A percentile compares a stretch with the other conserved stretches of the same genome.
Conservation (phyloP, 2,329 filamentous ascomycete species). For the Fonsecaea pedrosoi region DNA sequence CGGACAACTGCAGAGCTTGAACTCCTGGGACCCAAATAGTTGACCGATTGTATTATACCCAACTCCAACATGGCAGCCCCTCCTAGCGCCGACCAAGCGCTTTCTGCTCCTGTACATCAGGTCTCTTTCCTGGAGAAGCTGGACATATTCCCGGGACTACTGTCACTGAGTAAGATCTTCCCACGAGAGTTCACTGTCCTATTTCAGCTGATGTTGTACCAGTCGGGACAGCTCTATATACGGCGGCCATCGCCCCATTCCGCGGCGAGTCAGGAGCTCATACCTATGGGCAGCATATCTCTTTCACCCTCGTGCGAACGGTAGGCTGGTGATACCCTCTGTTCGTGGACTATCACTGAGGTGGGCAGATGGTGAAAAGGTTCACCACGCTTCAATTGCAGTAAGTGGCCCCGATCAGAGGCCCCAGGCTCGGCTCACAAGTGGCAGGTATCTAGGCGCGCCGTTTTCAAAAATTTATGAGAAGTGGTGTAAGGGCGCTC, state of each 20-base stretch:
- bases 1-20: not conserved
- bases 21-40: not conserved
- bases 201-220: not conserved
- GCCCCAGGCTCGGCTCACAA: constrained; percentile 7
- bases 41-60: not conserved
- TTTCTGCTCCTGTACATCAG: constrained; percentile 18
- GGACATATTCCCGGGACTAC: constrained; percentile 30
- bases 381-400: constrained; percentile 35
- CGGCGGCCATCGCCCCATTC: constrained; percentile 47
- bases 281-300: constrained; percentile 47
- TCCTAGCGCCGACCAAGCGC: constrained; percentile 16
- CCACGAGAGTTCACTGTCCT: not conserved
- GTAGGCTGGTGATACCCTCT: constrained; percentile 11
- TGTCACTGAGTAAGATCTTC: constrained; percentile 24
- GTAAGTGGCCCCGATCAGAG: constrained; percentile 5
- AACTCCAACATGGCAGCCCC: constrained; percentile 21
- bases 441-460: constrained; percentile 30
- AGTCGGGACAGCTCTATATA: constrained; percentile 30
- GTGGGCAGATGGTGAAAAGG: constrained; percentile 22
- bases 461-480: constrained; percentile 36
- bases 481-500: constrained; percentile 30
- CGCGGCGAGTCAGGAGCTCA: constrained; percentile 48
- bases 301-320: constrained; percentile 43
- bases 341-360: constrained; percentile 12
- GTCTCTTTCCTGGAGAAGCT: constrained; percentile 33